These are phyloP conservation scores for Fusarium begoniae DNA, from an alignment of 2,329 filamentous ascomycete genomes.

Conservation along the genomic window DNA sequence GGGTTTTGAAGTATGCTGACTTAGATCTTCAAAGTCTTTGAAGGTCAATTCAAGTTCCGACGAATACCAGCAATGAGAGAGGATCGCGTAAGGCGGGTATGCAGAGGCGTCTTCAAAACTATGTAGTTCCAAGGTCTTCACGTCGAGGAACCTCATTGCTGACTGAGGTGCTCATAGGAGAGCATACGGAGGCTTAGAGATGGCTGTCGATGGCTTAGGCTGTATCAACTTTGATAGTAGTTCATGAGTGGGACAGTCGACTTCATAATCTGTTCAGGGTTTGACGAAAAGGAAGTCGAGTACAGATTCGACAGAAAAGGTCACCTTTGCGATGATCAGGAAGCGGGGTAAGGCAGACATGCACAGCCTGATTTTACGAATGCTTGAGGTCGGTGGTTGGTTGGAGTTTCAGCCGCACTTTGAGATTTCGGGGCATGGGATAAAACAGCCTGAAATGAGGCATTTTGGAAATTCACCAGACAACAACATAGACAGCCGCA, in stretches of 20 bases:
- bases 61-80: background rate
- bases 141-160: background rate
- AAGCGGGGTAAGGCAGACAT: background rate
- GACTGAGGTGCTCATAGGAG: fast-evolving
- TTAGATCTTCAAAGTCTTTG: background rate
- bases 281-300: fast-evolving
- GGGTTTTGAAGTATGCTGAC: background rate
- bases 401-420: background rate
- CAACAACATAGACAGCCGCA: fast-evolving
- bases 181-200: background rate
- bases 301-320: fast-evolving
- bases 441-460: background rate
- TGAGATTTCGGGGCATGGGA: background rate
- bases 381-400: background rate
- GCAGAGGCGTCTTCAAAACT: background rate
- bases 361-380: background rate
- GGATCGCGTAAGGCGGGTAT: background rate
- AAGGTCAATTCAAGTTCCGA: background rate
- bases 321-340: background rate
- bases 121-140: background rate
- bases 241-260: fast-evolving
- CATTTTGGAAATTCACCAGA: fast-evolving
- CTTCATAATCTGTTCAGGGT: fast-evolving
- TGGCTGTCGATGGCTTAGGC: background rate
- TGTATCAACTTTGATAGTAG: background rate